These are phyloP conservation scores for Candida cerambycidarum DNA, from an alignment of 805 yeast species.

Conservation along the genomic window DNA sequence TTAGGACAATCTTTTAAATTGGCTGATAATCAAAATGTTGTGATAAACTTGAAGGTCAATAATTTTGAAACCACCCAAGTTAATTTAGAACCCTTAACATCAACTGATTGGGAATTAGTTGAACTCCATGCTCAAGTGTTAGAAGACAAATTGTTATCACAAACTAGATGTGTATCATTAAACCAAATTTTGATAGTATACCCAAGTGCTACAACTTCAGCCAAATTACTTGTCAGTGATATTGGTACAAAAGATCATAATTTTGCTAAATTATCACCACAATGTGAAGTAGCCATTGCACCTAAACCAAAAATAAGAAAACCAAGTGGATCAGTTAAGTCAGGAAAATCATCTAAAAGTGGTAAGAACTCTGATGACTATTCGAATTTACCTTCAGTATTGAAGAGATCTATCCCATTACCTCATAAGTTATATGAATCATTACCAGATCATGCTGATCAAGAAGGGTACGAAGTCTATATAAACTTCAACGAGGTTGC, in stretches of 20 bases:
- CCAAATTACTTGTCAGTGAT: constrained; percentile 52
- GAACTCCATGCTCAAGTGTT: constrained; percentile 77
- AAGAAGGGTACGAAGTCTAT: constrained; percentile 42
- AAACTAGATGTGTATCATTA: constrained; percentile 70
- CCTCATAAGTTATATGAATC: constrained; percentile 47
- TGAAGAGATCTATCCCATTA: constrained; percentile 54
- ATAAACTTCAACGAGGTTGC: constrained; percentile 42
- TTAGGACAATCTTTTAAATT: constrained; percentile 57
- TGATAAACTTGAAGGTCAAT: constrained; percentile 48
- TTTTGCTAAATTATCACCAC: constrained; percentile 57
- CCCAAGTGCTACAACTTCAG: constrained; percentile 60
- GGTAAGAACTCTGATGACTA: constrained; percentile 24
- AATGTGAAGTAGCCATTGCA: constrained; percentile 72
- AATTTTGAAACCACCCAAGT: constrained; percentile 58
- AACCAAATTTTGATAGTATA: constrained; percentile 65
- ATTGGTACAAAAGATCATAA: constrained; percentile 42
- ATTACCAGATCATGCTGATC: constrained; percentile 17
- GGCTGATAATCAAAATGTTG: constrained; percentile 36
- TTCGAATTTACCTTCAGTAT: constrained; percentile 31
- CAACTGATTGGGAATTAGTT: constrained; percentile 88
- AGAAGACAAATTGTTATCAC: constrained; percentile 73
- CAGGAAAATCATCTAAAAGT: constrained; percentile 20
- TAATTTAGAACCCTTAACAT: constrained; percentile 72
- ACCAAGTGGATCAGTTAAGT: constrained; percentile 26
- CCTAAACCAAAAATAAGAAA: constrained; percentile 48